Conservation (phyloP, 2,329 filamentous ascomycete species). For the Fusarium begoniae region DNA sequence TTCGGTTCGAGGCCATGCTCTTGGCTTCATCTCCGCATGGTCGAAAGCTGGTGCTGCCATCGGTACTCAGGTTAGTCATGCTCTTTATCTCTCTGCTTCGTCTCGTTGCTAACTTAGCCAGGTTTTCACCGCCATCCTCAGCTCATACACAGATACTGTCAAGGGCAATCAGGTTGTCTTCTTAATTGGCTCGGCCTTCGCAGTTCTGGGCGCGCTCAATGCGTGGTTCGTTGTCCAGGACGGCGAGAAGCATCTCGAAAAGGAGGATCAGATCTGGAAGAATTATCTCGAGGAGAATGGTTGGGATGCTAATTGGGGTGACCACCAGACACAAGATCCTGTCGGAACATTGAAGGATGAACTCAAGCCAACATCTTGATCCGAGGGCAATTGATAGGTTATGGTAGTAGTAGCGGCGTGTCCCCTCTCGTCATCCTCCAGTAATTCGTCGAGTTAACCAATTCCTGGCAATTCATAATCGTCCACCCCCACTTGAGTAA, state of each 20-base stretch:
- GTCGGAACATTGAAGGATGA: not conserved
- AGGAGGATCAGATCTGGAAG: conserved; percentile 10
- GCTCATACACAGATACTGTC: not conserved
- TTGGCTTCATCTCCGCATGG: not conserved
- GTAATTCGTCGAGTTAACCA: not conserved
- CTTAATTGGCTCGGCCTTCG: not conserved
- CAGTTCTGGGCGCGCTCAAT: not conserved
- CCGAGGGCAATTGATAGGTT: rapidly evolving
- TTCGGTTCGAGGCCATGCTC: not conserved
- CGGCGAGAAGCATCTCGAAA: not conserved
- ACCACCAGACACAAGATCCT: not conserved
- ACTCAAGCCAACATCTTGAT: not conserved
- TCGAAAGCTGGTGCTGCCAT: conserved; percentile 8
- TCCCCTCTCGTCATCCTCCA: not conserved
- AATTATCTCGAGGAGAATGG: not conserved
- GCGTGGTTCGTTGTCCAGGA: conserved; percentile 8
- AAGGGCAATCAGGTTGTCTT: conserved; percentile 4
- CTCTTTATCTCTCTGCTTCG: rapidly evolving
- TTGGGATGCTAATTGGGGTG: conserved; percentile 1
- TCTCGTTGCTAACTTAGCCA: not conserved
- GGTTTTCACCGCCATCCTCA: not conserved
- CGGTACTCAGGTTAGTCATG: not conserved
- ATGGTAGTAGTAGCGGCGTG: not conserved
- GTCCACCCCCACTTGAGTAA: not conserved
- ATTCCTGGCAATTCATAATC: not conserved